Conservation (phyloP, 2,329 filamentous ascomycete genomes). For the Didymella pomorum region DNA sequence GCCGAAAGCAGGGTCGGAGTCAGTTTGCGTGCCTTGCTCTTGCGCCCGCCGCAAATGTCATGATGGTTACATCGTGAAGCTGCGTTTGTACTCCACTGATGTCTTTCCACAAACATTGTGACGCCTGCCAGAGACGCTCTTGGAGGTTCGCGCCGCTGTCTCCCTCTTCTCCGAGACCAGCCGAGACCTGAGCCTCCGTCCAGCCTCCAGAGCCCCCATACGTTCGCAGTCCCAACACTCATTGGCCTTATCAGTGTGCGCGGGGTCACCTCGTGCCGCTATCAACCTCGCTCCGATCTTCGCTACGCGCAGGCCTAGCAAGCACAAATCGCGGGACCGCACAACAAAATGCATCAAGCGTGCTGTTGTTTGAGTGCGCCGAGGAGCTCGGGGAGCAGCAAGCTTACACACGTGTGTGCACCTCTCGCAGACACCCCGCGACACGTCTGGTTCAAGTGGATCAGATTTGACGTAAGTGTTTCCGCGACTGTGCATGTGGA, state of each 20-base stretch:
- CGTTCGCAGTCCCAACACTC: slow-evolving; percentile 31
- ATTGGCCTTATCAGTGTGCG: slow-evolving; percentile 46
- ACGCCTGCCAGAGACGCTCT: slow-evolving; percentile 3
- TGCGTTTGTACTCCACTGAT: slow-evolving; percentile 3
- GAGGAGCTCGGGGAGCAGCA: slow-evolving; percentile 21
- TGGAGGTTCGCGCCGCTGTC: slow-evolving; percentile 2
- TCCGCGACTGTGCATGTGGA: slow-evolving; percentile 30
- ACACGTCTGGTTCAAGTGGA: slow-evolving; percentile 10
- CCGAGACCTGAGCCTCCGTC: slow-evolving; percentile 39
- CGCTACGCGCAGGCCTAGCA: slow-evolving; percentile 29
- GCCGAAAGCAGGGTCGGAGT: slow-evolving; percentile 15
- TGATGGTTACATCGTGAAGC: slow-evolving; percentile 16
- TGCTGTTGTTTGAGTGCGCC: slow-evolving; percentile 4
- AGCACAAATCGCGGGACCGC: slow-evolving; percentile 14
- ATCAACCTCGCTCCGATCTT: slow-evolving; percentile 37
- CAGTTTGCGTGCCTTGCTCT: slow-evolving; percentile 9
- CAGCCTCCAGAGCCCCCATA: slow-evolving; percentile 33
- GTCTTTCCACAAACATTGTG: slow-evolving; percentile 6
- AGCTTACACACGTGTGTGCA: slow-evolving; percentile 18
- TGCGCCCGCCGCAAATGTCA: slow-evolving; percentile 19
- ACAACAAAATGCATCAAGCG: slow-evolving; percentile 2
- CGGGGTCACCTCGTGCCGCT: slow-evolving; percentile 31
- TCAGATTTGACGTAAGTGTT: slow-evolving; percentile 12
- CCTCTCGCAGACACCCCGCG: slow-evolving; percentile 8
- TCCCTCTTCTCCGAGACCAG: slow-evolving; percentile 35